Percentiles rank a stretch among this genome's conserved stretches.
phyloP scores from a whole-genome alignment of 2,329 filamentous ascomycete species.

The Rhynchosporium graminicola region DNA sequence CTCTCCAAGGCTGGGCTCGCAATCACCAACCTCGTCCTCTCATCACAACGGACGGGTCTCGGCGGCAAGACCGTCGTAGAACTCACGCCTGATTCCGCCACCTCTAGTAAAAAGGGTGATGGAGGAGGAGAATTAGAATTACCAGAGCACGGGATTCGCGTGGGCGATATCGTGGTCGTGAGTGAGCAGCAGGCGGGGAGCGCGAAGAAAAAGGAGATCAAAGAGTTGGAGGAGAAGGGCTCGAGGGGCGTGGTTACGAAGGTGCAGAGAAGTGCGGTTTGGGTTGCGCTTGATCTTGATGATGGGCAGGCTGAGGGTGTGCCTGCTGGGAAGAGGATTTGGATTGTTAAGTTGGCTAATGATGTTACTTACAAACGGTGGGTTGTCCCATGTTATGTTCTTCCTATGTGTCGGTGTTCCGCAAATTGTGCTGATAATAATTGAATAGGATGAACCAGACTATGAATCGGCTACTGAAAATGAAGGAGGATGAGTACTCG shows the following conservation, averaged over 20 bases:
- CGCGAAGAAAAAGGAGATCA: conserved; percentile 62
- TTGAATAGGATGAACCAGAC: conserved; percentile 58
- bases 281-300: conserved; percentile 56
- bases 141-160: conserved; percentile 73
- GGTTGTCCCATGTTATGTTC: conserved; percentile 8
- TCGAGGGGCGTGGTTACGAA: conserved; percentile 70
- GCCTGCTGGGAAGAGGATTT: conserved; percentile 48
- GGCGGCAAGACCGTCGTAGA: conserved; percentile 91
- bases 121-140: conserved; percentile 49
- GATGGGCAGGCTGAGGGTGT: conserved; percentile 57
- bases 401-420: conserved; percentile 8
- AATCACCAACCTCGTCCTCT: conserved; percentile 72
- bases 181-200: conserved; percentile 73
- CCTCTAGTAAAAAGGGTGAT: conserved; percentile 38
- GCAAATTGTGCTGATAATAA: conserved; percentile 15
- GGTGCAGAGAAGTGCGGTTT: conserved; percentile 58
- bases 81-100: conserved; percentile 71
- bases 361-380: conserved; percentile 61
- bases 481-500: conserved; percentile 59
- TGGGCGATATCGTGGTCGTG: conserved; percentile 76
- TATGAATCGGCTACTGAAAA: conserved; percentile 60
- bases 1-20: conserved; percentile 79
- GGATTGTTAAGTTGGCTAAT: conserved; percentile 68
- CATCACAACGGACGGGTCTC: conserved; percentile 80
- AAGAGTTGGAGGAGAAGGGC: conserved; percentile 68